Evolutionary conservation across 2,329 filamentous ascomycete species (phyloP), one percentile per base, ranked within the genome.

Genomic region (Macrophomina tecta): DNA sequence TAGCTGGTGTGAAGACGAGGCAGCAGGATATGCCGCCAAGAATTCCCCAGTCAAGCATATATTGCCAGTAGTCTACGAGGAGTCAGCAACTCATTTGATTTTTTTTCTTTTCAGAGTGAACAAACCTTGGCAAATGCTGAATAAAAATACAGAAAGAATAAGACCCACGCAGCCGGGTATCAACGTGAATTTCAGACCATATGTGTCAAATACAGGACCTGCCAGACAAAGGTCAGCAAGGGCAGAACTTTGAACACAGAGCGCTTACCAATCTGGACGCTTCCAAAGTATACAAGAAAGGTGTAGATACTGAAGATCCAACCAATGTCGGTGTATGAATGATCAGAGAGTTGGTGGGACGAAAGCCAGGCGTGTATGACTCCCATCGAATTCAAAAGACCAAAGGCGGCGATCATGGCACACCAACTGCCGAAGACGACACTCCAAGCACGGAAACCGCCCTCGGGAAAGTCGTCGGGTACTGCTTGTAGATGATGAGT

Each of bases 361-460:
- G 72, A 73, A 3, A 79, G 74, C 75, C 77, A 81, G 1, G 79
- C 76, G 64, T 82, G 76, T 2, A 81, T 71, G 14, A 79, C 75
- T 0, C 78, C 78, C 5, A 80, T 70, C 3, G 74, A 79, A 34
- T 81, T 82, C 63, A 80, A 69, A 23, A 82, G 42, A 5, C 81
- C 81, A 67, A 82, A 79, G 4, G 75, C 76, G 11, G 76, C 75
- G 30, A 80, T 71, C 69, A 82, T 79, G 36, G 75, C 73, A 71
- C 76, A 80, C 72, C 77, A 81, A 14, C 79, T 75, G 6, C 80
- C 82, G 2, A 78, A 68, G 0, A 82, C 81, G 1, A 82, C 80
- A 0, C 79, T 74, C 79, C 81, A 83, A 45, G 81, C 80, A 46
- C 71, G 68, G 2, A 74, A 67, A 0, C 81, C 81, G 16, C 81